Evolutionary conservation across 805 yeast genomes (phyloP).

Genomic region (Candida glaebosa): DNA sequence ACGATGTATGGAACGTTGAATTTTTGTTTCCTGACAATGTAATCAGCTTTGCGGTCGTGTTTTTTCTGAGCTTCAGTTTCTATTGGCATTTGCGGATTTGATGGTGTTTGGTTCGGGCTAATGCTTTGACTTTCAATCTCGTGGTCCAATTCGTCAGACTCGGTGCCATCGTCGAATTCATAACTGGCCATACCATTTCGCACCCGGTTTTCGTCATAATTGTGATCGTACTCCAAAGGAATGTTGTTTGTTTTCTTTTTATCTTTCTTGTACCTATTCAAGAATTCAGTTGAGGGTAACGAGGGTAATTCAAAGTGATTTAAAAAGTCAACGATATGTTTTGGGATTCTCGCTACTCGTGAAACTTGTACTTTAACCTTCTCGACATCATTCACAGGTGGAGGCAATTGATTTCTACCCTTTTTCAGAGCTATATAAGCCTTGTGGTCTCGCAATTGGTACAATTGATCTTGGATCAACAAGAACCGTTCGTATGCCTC

Average conservation of each 20-base stretch:
- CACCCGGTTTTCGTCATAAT: conserved; percentile 35
- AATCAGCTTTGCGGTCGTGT: conserved; percentile 45
- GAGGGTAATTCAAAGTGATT: conserved; percentile 38
- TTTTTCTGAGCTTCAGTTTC: conserved; percentile 16
- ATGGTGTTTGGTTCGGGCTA: neutral
- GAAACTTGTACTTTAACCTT: conserved; percentile 1
- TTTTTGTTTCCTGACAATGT: conserved; percentile 29
- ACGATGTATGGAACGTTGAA: conserved; percentile 54
- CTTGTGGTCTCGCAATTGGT: conserved; percentile 57
- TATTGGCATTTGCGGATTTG: conserved; percentile 6
- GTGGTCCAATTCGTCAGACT: conserved; percentile 8
- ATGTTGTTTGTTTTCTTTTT: conserved; percentile 9
- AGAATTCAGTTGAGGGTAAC: conserved; percentile 34
- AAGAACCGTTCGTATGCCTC: conserved; percentile 58
- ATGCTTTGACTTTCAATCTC: neutral
- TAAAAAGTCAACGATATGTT: conserved; percentile 10
- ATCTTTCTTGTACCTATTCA: conserved; percentile 14
- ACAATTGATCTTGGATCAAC: conserved; percentile 65
- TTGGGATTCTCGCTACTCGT: conserved; percentile 12
- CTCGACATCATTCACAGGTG: conserved; percentile 1
- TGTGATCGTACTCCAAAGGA: conserved; percentile 22
- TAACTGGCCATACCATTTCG: conserved; percentile 27
- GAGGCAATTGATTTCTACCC: neutral
- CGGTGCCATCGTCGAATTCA: conserved; percentile 3
- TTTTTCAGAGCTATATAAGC: conserved; percentile 6